phyloP scores from a whole-genome alignment of 1,284 basidiomycete genomes.

The Amylostereum areolatum region DNA sequence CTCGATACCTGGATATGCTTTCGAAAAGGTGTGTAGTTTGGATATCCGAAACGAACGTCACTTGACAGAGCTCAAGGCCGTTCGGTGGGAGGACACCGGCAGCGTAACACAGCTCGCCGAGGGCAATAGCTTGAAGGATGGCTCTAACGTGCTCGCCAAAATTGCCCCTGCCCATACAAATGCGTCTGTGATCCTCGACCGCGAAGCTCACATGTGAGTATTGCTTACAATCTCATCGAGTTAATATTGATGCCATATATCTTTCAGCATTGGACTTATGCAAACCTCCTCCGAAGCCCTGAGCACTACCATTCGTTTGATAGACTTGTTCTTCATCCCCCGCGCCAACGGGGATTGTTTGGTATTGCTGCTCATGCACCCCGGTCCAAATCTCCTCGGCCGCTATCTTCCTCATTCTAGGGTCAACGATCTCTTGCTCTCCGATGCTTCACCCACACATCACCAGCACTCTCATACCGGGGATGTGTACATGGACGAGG shows the following conservation, averaged over 20 bases:
- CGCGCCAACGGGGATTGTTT: constrained; percentile 58
- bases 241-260: constrained; percentile 2
- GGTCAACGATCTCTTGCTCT: constrained; percentile 60
- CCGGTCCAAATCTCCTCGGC: constrained; percentile 59
- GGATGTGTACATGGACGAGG: constrained; percentile 50
- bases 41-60: neutral
- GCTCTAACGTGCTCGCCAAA: constrained; percentile 62
- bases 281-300: constrained; percentile 43
- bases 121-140: constrained; percentile 63
- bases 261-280: constrained; percentile 45
- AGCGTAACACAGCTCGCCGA: constrained; percentile 62
- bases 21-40: constrained; percentile 47
- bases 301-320: constrained; percentile 47
- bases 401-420: constrained; percentile 62
- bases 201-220: constrained; percentile 64
- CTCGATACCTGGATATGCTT: constrained; percentile 61
- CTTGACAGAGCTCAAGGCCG: constrained; percentile 31
- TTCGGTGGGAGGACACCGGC: constrained; percentile 64
- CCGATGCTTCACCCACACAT: constrained; percentile 40
- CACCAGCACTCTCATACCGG: constrained; percentile 32
- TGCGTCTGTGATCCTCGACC: constrained; percentile 63
- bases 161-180: constrained; percentile 65
- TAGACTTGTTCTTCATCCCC: constrained; percentile 62
- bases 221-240: neutral
- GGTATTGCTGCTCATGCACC: constrained; percentile 58